phyloP scores from a whole-genome alignment of 805 yeast species.

The Candida manassasensis region DNA sequence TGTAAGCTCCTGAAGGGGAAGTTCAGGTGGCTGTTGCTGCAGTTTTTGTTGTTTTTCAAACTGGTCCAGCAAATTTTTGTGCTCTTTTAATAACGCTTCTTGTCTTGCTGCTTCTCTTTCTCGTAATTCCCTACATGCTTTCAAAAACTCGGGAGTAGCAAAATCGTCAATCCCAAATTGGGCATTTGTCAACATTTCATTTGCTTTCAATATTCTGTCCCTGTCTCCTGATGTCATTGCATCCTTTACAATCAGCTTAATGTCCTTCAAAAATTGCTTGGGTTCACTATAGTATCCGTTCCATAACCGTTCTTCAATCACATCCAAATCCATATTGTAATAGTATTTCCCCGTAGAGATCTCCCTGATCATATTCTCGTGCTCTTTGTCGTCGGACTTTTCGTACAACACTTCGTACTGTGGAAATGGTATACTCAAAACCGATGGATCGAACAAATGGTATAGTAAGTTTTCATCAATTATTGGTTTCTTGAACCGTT shows the following conservation, averaged over 20 bases:
- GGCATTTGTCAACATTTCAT: conserved; percentile 94
- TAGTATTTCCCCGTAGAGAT: conserved; percentile 65
- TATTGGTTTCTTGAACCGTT: conserved; percentile 84
- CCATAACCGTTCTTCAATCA: conserved; percentile 93
- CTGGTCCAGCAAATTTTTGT: conserved; percentile 22
- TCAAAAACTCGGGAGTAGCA: conserved; percentile 62
- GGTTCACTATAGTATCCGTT: conserved; percentile 95
- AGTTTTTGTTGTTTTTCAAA: conserved; percentile 10
- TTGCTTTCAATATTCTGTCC: conserved; percentile 74
- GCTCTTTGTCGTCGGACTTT: conserved; percentile 40
- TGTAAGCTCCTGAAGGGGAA: no score
- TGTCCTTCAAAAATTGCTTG: conserved; percentile 78
- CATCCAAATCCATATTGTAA: conserved; percentile 88
- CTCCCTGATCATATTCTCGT: conserved; percentile 77
- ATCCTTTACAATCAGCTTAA: conserved; percentile 79
- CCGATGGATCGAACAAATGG: conserved; percentile 70
- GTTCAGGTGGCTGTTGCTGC: background rate
- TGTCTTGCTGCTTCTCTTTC: conserved; percentile 59
- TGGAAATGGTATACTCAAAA: conserved; percentile 31
- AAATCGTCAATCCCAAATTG: conserved; percentile 94
- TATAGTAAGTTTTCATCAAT: conserved; percentile 71
- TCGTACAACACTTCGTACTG: conserved; percentile 39
- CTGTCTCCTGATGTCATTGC: conserved; percentile 72
- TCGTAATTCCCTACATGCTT: conserved; percentile 71
- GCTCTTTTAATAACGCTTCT: conserved; percentile 36